Evolutionary conservation across 352 stramenopile genomes (phyloP).

Genomic region (Blastocystis hominis): DNA sequence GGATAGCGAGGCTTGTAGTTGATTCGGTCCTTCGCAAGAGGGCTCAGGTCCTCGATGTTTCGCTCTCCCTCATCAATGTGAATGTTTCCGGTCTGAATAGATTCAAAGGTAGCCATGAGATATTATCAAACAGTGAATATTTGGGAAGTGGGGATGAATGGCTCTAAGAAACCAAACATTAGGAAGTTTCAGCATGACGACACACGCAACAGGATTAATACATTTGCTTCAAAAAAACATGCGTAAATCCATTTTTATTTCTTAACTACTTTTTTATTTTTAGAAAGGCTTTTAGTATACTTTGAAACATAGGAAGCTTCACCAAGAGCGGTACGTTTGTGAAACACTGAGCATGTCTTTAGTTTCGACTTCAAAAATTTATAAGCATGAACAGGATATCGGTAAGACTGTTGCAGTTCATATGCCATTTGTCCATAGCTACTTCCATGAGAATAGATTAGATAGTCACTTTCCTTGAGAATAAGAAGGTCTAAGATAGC

Average conservation of each 20-base stretch:
- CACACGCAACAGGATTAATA: background rate
- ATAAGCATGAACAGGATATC: slow-evolving; percentile 22
- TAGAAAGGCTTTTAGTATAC: background rate
- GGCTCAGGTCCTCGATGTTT: slow-evolving; percentile 7
- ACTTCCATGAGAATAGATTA: slow-evolving; percentile 28
- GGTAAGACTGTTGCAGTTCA: slow-evolving; percentile 24
- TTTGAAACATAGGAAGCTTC: slow-evolving; percentile 22
- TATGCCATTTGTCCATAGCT: slow-evolving; percentile 27
- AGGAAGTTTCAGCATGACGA: background rate
- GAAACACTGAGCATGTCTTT: slow-evolving; percentile 31
- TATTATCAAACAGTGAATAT: background rate
- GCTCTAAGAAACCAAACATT: background rate
- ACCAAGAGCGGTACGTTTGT: background rate
- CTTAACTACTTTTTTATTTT: background rate
- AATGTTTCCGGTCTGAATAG: slow-evolving; percentile 3
- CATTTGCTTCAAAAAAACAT: background rate
- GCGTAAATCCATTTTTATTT: background rate
- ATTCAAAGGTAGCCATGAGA: background rate
- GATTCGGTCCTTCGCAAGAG: background rate
- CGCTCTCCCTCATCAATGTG: slow-evolving; percentile 1
- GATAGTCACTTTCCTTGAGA: slow-evolving; percentile 45
- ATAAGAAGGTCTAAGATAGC: slow-evolving; percentile 29
- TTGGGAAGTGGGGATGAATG: background rate
- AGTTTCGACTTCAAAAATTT: background rate
- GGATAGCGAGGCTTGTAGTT: slow-evolving; percentile 25